Conservation (phyloP, 2,329 filamentous ascomycete genomes). For the Sclerotinia sclerotiorum region DNA sequence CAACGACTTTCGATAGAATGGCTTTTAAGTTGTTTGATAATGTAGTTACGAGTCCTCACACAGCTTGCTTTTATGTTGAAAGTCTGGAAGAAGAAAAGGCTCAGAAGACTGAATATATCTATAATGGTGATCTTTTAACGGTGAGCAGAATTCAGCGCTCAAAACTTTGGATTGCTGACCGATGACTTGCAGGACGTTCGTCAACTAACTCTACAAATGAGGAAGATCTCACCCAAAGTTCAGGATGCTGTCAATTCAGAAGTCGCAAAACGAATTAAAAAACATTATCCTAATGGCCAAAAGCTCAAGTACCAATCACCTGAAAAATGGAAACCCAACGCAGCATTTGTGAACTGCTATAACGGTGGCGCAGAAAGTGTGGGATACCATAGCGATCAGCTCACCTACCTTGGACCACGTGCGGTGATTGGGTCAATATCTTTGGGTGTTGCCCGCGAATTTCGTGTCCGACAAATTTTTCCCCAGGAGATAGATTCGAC, state of each 20-base stretch:
- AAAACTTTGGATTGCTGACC: slow-evolving; percentile 17
- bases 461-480: slow-evolving; percentile 77
- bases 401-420: slow-evolving; percentile 88
- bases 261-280: slow-evolving; percentile 67
- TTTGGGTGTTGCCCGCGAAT: slow-evolving; percentile 88
- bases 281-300: slow-evolving; percentile 64
- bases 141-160: slow-evolving; percentile 43
- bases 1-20: slow-evolving; percentile 65
- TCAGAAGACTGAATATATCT: slow-evolving; percentile 79
- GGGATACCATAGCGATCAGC: slow-evolving; percentile 88
- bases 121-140: slow-evolving; percentile 75
- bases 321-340: slow-evolving; percentile 76
- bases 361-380: slow-evolving; percentile 77
- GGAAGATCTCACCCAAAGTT: slow-evolving; percentile 67
- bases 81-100: slow-evolving; percentile 64
- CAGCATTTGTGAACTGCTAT: slow-evolving; percentile 94
- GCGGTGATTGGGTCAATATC: slow-evolving; percentile 88
- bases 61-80: slow-evolving; percentile 79
- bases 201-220: slow-evolving; percentile 71
- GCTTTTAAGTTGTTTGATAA: slow-evolving; percentile 87
- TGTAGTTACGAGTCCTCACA: slow-evolving; percentile 82
- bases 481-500: slow-evolving; percentile 50
- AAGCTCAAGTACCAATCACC: slow-evolving; percentile 80
- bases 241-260: slow-evolving; percentile 75
- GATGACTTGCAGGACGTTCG: slow-evolving; percentile 62